Conservation (phyloP, 2,329 filamentous ascomycete genomes). For the Cercospora zeae-maydis region DNA sequence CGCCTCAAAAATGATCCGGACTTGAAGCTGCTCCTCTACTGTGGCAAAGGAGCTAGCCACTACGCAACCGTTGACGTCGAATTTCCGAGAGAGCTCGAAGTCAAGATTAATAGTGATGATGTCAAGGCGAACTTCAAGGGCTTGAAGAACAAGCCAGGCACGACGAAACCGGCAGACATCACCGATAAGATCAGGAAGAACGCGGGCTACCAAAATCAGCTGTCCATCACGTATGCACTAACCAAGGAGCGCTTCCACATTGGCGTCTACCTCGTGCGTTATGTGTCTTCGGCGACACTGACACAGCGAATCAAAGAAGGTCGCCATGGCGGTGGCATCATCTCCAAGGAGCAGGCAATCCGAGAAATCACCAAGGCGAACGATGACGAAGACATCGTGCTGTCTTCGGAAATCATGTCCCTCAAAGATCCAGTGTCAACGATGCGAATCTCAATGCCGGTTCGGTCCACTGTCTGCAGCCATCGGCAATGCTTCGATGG, state of each 20-base stretch:
- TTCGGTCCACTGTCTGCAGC: constrained; percentile 72
- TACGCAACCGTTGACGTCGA: constrained; percentile 67
- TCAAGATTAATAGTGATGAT: constrained; percentile 84
- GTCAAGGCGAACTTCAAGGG: constrained; percentile 91
- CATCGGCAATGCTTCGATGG: constrained; percentile 97
- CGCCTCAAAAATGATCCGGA: constrained; percentile 59
- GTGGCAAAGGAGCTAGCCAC: constrained; percentile 57
- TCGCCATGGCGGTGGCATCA: constrained; percentile 52
- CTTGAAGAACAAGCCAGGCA: constrained; percentile 92
- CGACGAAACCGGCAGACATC: constrained; percentile 88
- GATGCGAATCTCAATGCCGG: constrained; percentile 73
- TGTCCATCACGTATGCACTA: constrained; percentile 87
- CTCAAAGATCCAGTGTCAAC: constrained; percentile 91
- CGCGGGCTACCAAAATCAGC: constrained; percentile 66
- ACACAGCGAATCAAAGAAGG: constrained; percentile 63
- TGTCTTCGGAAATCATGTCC: constrained; percentile 83
- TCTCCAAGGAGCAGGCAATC: constrained; percentile 77
- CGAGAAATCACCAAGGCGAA: constrained; percentile 74
- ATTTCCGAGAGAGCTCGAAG: constrained; percentile 88
- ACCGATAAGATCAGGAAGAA: constrained; percentile 70
- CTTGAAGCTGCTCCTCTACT: constrained; percentile 77
- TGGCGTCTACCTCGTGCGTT: constrained; percentile 70
- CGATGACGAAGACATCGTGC: constrained; percentile 76
- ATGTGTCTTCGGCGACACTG: constrained; percentile 67
- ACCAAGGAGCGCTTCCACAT: constrained; percentile 69